Conservation (phyloP, 2,329 filamentous ascomycete genomes). For the Lecanicillium sp. region DNA sequence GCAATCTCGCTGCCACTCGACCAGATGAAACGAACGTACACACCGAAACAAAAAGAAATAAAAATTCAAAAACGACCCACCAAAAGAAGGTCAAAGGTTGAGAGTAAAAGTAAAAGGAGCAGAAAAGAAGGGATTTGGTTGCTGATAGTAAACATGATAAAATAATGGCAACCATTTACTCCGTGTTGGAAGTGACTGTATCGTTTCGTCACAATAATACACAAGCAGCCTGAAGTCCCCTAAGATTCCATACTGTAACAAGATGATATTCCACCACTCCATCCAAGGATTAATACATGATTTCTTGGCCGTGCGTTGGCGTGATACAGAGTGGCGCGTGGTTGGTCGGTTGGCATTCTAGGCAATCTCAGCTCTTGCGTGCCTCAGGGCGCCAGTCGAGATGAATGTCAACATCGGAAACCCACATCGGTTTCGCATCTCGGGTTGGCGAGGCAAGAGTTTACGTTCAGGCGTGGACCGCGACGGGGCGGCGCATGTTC, state of each 20-base stretch:
- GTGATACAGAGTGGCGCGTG: background rate
- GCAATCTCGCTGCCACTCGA: background rate
- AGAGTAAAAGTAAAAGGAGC: background rate
- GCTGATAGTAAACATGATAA: slow-evolving; percentile 9
- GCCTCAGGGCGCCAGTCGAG: slow-evolving; percentile 4
- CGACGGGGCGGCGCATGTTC: slow-evolving; percentile 30
- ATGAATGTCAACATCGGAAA: background rate
- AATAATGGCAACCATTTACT: slow-evolving; percentile 6
- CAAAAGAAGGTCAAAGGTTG: background rate
- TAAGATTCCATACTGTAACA: slow-evolving; percentile 6
- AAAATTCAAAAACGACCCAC: background rate
- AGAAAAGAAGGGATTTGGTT: slow-evolving; percentile 1
- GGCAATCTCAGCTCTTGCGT: slow-evolving; percentile 11
- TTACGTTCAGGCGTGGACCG: slow-evolving; percentile 31
- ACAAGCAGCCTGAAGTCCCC: slow-evolving; percentile 9
- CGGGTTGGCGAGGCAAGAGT: slow-evolving; percentile 2
- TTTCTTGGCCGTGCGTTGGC: background rate
- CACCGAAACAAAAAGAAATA: background rate
- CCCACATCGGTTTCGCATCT: background rate
- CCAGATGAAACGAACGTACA: slow-evolving; percentile 2
- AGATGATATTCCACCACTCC: slow-evolving; percentile 1
- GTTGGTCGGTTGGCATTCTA: background rate
- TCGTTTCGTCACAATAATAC: slow-evolving; percentile 11
- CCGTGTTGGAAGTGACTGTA: slow-evolving; percentile 2
- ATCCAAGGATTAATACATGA: background rate